phyloP scores from a whole-genome alignment of 148 eudicot species.

The Rhododendron vialii region DNA sequence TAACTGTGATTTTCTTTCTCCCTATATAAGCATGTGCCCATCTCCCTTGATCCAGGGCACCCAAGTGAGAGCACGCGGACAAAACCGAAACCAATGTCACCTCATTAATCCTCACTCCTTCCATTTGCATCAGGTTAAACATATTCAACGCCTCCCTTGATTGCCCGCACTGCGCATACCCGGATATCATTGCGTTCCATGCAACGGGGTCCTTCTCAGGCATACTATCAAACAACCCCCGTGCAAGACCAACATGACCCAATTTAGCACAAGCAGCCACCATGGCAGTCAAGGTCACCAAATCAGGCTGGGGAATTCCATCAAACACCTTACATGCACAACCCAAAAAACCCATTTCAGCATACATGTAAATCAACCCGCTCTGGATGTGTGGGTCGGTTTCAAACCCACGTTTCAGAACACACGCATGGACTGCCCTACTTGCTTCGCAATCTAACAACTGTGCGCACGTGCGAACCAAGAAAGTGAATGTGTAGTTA shows the following conservation, averaged over 20 bases:
- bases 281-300: conserved; percentile 9
- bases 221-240: conserved; percentile 5
- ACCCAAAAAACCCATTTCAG: background rate
- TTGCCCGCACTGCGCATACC: conserved; percentile 5
- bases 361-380: conserved; percentile 15
- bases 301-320: conserved; percentile 6
- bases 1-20: background rate
- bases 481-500: conserved; percentile 26
- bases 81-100: conserved; percentile 6
- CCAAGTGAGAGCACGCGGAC: conserved; percentile 6
- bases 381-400: conserved; percentile 24
- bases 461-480: conserved; percentile 21
- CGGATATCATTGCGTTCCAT: conserved; percentile 3
- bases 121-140: conserved; percentile 7
- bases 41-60: conserved; percentile 10
- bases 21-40: conserved; percentile 8
- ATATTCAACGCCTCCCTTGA: background rate
- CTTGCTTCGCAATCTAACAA: background rate
- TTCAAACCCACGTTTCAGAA: conserved; percentile 15
- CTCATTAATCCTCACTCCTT: conserved; percentile 4
- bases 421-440: conserved; percentile 1
- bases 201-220: conserved; percentile 5
- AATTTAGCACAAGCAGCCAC: conserved; percentile 7
- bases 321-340: conserved; percentile 2
- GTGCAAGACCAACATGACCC: background rate